Base-by-base conservation (phyloP, 768 basidiomycete species). In the Hydnomerulius pinastri region DNA sequence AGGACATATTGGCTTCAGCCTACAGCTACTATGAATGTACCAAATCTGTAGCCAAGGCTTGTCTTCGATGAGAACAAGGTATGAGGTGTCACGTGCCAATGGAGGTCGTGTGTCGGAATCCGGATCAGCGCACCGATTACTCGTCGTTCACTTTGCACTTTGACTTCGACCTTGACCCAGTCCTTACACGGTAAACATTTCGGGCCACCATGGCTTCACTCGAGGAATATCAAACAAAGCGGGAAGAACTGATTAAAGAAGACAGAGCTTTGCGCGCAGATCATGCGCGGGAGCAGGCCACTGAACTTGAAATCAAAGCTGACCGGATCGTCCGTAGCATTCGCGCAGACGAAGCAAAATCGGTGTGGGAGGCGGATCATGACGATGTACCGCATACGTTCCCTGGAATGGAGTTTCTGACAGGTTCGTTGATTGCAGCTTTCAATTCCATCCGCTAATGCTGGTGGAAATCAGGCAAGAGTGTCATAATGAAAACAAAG, bases 351-450 rank as follows among this genome's bases (percentile, higher is more conserved):
- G 87, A 90, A 57, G 79, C 77, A 0, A 59, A 66, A 20, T 73
- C 76, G 0, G 71, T 89, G n/a, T 90, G 87, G 88, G 73, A 59
- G 30, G 67, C 67, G 39, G 78, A 83, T 20, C 71, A 79, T 52
- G 72, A 77, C 13, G 74, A 74, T 4, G 71, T 82, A 39, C 79
- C 76, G 4, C 81, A 88, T 57, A 73, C 83, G 1, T 90, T 87
- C 55, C 86, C 86, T 18, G 88, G 88, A 36, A 88, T 89, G 86
- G 85, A 82, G 56, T 90, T 89, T 58, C 67, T 89, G 55, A 89
- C 83, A 35, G 85, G 86, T 83, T 51, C 33, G 66, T 53, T 32
- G 1, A 15, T 28, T 11, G 15, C n/a, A 10, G 24, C n/a, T 17
- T 17, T 15, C 3, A 20, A 4, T 9, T 18, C 51, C 57, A 41